Conservation (phyloP, 2,329 filamentous ascomycete species). For the Ceratocystis ficicola region DNA sequence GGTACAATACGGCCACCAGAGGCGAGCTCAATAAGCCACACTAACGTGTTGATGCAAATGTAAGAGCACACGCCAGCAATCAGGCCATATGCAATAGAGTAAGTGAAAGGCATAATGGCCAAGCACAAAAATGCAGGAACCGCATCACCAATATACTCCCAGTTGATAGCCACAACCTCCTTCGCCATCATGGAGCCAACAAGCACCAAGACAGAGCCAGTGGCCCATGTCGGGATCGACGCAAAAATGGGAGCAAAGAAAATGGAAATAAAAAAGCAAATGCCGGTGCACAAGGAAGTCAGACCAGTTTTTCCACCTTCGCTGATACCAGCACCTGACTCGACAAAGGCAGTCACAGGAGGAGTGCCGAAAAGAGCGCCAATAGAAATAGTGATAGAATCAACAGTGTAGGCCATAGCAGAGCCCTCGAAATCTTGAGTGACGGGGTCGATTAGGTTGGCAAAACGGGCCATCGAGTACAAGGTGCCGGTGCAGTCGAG, state of each 20-base stretch:
- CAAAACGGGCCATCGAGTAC: constrained; percentile 72
- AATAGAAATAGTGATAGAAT: constrained; percentile 59
- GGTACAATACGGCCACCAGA: constrained; percentile 61
- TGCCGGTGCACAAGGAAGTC: constrained; percentile 55
- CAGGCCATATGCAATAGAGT: constrained; percentile 75
- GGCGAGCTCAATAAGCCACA: constrained; percentile 55
- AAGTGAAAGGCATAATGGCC: constrained; percentile 78
- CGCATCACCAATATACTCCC: constrained; percentile 72
- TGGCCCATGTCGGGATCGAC: constrained; percentile 67
- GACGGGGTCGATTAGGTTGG: constrained; percentile 48
- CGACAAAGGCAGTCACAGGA: constrained; percentile 63
- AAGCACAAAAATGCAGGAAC: constrained; percentile 77
- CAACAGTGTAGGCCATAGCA: constrained; percentile 63
- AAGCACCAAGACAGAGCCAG: constrained; percentile 74
- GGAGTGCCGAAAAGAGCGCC: constrained; percentile 57
- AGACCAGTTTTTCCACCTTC: constrained; percentile 63
- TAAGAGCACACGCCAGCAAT: constrained; percentile 72
- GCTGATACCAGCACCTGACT: constrained; percentile 62
- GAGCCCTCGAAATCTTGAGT: constrained; percentile 78
- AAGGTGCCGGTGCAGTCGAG: constrained; percentile 66
- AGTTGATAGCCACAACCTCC: constrained; percentile 73
- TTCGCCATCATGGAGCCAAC: constrained; percentile 81
- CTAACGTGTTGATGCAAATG: constrained; percentile 58
- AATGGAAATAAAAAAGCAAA: constrained; percentile 58
- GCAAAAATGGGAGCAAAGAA: constrained; percentile 69